A percentile compares a stretch with the other conserved stretches of the same genome.
These are phyloP conservation scores for Mangifera indica DNA, from an alignment of 345 rosid genomes.

Conservation along the genomic window DNA sequence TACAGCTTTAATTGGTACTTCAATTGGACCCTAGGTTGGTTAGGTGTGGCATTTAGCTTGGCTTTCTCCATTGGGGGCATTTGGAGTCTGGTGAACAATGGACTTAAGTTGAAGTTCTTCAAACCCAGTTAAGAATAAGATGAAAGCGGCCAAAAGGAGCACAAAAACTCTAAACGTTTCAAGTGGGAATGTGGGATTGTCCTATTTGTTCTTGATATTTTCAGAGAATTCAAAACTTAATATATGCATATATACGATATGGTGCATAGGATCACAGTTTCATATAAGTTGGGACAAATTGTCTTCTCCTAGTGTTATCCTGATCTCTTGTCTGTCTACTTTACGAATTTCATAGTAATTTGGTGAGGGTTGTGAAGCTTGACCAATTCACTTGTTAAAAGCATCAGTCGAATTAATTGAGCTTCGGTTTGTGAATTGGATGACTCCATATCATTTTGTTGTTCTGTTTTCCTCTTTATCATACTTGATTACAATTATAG, in stretches of 20 bases:
- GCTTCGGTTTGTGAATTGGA: neutral
- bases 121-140: constrained; percentile 52
- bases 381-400: neutral
- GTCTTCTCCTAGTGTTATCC: neutral
- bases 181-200: neutral
- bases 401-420: neutral
- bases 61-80: constrained; percentile 91
- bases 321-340: neutral
- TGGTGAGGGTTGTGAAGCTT: neutral
- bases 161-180: neutral
- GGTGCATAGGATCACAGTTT: constrained; percentile 11
- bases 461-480: neutral
- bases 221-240: neutral
- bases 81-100: constrained; percentile 85
- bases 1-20: constrained; percentile 95
- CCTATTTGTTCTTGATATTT: neutral
- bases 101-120: constrained; percentile 87
- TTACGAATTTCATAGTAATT: neutral
- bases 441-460: neutral
- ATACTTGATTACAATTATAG: neutral
- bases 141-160: constrained; percentile 5
- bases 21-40: constrained; percentile 92
- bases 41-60: constrained; percentile 85
- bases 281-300: constrained; percentile 1
- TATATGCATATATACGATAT: neutral